Evolutionary conservation across 345 rosid species (phyloP).

Genomic region (Pistacia vera): DNA sequence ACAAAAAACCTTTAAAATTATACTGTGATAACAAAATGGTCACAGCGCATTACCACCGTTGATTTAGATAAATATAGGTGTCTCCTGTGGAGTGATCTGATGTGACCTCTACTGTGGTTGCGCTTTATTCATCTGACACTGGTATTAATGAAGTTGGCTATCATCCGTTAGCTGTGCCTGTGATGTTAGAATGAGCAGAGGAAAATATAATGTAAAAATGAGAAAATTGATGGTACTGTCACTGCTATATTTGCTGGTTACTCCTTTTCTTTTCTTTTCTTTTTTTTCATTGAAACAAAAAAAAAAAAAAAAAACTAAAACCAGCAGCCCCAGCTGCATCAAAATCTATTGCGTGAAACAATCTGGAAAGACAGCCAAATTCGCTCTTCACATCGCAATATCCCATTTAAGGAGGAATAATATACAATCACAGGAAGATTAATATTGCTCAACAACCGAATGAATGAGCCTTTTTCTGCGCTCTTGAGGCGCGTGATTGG

Average conservation of each 20-base stretch:
- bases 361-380: conserved; percentile 11
- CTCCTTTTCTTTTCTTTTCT: background rate
- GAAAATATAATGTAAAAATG: background rate
- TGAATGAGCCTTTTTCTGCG: too few species aligned
- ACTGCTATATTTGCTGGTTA: background rate
- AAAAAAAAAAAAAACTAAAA: too few species aligned
- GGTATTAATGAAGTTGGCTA: conserved; percentile 14
- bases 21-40: conserved; percentile 27
- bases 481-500: too few species aligned
- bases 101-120: conserved; percentile 30
- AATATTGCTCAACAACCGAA: background rate
- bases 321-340: background rate
- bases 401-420: background rate
- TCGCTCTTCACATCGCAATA: background rate
- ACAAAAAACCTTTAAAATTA: background rate
- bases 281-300: background rate
- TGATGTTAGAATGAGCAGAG: conserved; percentile 18
- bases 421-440: background rate
- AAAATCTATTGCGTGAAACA: background rate
- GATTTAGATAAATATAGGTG: conserved; percentile 18
- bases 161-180: conserved; percentile 17
- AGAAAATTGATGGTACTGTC: background rate
- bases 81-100: conserved; percentile 25
- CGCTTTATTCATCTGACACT: conserved; percentile 33
- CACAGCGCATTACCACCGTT: conserved; percentile 42